A percentile compares a stretch with the other conserved stretches of the same genome.
Conservation (phyloP, 306 rosid species). For the Crataegus laevigata region DNA sequence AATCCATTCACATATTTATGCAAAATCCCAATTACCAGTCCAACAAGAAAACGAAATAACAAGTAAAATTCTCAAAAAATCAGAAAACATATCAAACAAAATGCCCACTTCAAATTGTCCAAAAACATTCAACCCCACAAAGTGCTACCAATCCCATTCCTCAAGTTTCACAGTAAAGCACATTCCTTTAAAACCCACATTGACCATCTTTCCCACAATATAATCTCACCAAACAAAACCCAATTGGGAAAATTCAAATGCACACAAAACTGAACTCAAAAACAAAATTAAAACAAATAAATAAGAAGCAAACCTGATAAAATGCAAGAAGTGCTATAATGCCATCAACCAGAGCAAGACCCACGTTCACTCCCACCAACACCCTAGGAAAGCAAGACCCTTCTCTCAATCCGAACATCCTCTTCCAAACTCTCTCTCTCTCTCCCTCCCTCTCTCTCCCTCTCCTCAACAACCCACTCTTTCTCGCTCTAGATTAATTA, state of each 20-base stretch:
- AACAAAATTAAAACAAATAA: background rate
- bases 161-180: background rate
- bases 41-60: background rate
- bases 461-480: background rate
- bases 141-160: background rate
- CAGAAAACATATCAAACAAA: background rate
- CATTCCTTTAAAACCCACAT: conserved; percentile 3
- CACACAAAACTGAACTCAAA: background rate
- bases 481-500: background rate
- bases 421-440: conserved; percentile 1
- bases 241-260: background rate
- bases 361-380: conserved; percentile 46
- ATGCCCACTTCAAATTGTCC: conserved; percentile 10
- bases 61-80: background rate
- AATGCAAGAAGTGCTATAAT: conserved; percentile 54
- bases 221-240: background rate
- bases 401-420: conserved; percentile 48
- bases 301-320: conserved; percentile 51
- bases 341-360: conserved; percentile 62
- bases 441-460: conserved; percentile 3
- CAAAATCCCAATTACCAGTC: conserved; percentile 4
- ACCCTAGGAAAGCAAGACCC: conserved; percentile 53
- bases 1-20: background rate
- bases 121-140: conserved; percentile 4
- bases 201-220: conserved; percentile 8